Base-by-base conservation (phyloP, 1,139 yeast genomes). In the Yamadazyma diddensiae region DNA sequence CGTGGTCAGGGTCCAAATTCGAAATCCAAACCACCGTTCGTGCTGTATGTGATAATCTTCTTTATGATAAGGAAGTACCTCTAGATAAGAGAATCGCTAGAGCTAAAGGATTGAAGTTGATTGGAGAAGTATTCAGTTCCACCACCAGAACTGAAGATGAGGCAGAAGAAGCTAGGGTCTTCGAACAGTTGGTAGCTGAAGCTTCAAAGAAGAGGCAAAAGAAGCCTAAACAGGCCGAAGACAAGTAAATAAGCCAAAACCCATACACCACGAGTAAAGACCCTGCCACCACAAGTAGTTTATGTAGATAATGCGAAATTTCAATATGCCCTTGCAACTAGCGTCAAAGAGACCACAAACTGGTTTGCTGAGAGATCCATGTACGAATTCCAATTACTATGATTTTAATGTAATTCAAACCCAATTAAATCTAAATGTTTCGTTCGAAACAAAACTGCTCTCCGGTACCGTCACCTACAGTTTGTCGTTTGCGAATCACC, bases 1-100 rank as follows among this genome's bases (percentile, higher is more conserved):
- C 97, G 7, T 90, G 98, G 98, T 82, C 83, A 30, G 97, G 97
- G 1, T 85, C 96, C 15, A 80, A 79, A 48, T 82, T 80, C 56
- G 98, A 90, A 57, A 84, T 90, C 37, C 92, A 85, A 52, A 76
- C 92, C n/a, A 86, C 95, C 1, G 69, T 87, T 21, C 66, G 97
- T 37, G 86, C 78, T 15, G 97, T 90, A 11, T 90, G 96, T 55
- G 95, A 88, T 52, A 62, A 60, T 29, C 81, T 88, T 4, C 65
- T 92, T 33, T 82, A 82, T 45, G 86, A 83, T 52, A 59, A 68
- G 31, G 63, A 66, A 1, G 84, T 78, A 5, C 62, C 77, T 2
- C 53, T 74, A 25, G 57, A 59, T 5, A 78, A 76, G 41, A 71
- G 92, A 33, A 52, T 78, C 3, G 85, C 83, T 38, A 71, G 96